phyloP scores from a whole-genome alignment of 2,329 filamentous ascomycete species.

The Botrytis galanthina region DNA sequence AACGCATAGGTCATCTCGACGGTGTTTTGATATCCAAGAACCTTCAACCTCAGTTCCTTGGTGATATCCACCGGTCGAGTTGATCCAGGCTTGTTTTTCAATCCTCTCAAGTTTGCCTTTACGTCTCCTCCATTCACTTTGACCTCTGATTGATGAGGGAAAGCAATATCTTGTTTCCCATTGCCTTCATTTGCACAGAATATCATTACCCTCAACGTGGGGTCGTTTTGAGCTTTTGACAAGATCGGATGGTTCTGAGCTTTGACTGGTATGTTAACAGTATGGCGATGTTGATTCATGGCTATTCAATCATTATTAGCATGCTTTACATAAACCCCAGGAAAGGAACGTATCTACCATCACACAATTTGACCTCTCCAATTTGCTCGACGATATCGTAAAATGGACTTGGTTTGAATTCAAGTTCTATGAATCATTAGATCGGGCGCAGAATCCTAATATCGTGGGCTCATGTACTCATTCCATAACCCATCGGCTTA shows the following conservation, averaged over 20 bases:
- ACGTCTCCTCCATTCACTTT: constrained; percentile 86
- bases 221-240: constrained; percentile 29
- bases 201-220: constrained; percentile 65
- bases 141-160: constrained; percentile 89
- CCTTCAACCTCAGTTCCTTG: constrained; percentile 65
- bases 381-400: constrained; percentile 69
- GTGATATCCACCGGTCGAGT: constrained; percentile 94
- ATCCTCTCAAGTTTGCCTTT: constrained; percentile 86
- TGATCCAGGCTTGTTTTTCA: constrained; percentile 95
- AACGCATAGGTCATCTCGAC: constrained; percentile 89
- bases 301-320: constrained; percentile 31
- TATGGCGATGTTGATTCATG: constrained; percentile 42
- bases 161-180: constrained; percentile 73
- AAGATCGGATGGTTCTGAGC: constrained; percentile 47
- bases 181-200: constrained; percentile 71
- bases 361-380: constrained; percentile 64
- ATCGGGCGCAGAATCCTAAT: background rate
- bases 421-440: constrained; percentile 39
- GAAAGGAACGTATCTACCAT: constrained; percentile 55
- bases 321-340: background rate
- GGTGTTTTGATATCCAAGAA: constrained; percentile 67
- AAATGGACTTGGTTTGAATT: constrained; percentile 80
- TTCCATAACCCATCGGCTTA: constrained; percentile 7
- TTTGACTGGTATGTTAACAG: constrained; percentile 56
- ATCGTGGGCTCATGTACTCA: constrained; percentile 18